Conservation (phyloP, 306 rosid species). For the Ammopiptanthus mongolicus region DNA sequence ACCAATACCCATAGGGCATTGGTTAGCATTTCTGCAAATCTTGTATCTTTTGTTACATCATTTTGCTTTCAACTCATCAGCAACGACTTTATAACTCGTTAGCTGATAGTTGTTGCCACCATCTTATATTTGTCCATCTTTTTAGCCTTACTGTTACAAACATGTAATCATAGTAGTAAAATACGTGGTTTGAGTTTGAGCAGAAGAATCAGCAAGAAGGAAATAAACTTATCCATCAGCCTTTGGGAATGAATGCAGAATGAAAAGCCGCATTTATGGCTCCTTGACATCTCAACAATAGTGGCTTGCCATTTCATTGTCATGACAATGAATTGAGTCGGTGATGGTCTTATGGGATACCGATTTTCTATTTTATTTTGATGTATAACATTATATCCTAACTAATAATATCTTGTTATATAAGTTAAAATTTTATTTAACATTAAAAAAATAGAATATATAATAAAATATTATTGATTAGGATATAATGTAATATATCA, state of each 20-base stretch:
- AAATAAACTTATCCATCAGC: not conserved
- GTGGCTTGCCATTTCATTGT: not conserved
- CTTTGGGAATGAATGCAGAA: not conserved
- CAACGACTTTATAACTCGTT: not conserved
- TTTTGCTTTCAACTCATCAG: conserved; percentile 9
- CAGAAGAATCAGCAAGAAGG: not conserved
- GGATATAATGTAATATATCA: no score
- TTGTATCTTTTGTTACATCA: not conserved
- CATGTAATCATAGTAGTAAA: not conserved
- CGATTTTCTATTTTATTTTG: no score
- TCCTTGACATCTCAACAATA: conserved; percentile 11
- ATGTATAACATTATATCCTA: no score
- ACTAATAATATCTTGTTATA: no score
- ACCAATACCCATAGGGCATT: no score
- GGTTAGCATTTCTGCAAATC: conserved; percentile 10
- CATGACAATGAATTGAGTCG: not conserved
- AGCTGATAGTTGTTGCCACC: not conserved
- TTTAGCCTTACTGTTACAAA: not conserved
- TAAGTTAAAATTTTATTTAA: no score
- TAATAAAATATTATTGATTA: no score
- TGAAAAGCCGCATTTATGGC: conserved; percentile 11
- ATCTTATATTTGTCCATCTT: not conserved
- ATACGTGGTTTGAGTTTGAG: not conserved
- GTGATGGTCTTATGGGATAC: no score
- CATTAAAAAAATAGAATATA: no score